phyloP scores from a whole-genome alignment of 1,139 yeast species.

The Pichia sp. region DNA sequence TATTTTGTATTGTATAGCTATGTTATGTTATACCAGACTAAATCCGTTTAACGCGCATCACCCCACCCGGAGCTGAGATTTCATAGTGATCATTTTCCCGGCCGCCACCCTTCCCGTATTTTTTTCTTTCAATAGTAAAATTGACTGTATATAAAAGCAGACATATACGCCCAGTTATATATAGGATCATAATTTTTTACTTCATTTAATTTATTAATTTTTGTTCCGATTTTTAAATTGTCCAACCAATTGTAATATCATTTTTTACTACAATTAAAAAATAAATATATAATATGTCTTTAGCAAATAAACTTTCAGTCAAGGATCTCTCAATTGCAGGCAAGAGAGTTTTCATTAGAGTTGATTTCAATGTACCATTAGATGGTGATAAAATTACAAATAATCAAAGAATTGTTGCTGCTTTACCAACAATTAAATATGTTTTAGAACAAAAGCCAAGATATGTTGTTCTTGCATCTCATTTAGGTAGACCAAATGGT shows the following conservation, averaged over 20 bases:
- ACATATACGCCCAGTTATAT: no score
- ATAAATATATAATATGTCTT: slow-evolving; percentile 48
- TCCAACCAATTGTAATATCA: no score
- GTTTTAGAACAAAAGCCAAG: slow-evolving; percentile 86
- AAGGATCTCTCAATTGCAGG: slow-evolving; percentile 78
- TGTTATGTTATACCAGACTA: neutral
- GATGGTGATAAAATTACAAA: slow-evolving; percentile 95
- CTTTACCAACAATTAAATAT: slow-evolving; percentile 91
- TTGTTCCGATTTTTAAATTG: no score
- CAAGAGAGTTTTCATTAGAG: slow-evolving; percentile 21
- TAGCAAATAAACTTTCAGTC: slow-evolving; percentile 86
- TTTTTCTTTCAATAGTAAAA: no score
- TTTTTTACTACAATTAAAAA: neutral
- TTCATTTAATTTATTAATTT: no score
- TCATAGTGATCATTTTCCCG: neutral
- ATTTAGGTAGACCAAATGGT: slow-evolving; percentile 97
- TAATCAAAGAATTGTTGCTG: slow-evolving; percentile 98
- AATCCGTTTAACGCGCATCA: slow-evolving; percentile 1
- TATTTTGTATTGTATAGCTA: no score
- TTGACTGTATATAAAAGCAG: neutral
- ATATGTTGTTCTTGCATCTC: slow-evolving; percentile 87
- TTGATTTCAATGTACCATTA: slow-evolving; percentile 82
- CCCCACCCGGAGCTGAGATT: slow-evolving; percentile 11
- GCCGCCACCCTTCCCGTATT: neutral
- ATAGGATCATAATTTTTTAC: no score